Conservation (phyloP, 1,284 basidiomycete genomes). For the Leccinum variabile region DNA sequence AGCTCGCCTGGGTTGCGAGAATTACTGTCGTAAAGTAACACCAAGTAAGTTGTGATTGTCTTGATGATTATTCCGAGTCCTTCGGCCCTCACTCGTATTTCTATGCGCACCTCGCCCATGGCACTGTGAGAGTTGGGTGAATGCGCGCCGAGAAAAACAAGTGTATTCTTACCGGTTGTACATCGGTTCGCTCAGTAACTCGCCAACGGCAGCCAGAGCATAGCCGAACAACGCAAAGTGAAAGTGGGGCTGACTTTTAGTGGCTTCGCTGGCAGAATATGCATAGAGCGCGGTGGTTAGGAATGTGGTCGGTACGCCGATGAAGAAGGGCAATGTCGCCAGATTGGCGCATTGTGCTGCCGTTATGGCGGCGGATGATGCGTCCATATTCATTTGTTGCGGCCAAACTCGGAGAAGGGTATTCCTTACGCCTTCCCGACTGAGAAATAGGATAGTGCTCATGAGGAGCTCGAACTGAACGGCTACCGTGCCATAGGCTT, state of each 20-base stretch:
- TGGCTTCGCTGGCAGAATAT: slow-evolving; percentile 47
- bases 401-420: slow-evolving; percentile 62
- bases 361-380: slow-evolving; percentile 14
- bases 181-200: slow-evolving; percentile 81
- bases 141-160: slow-evolving; percentile 2
- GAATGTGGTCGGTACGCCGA: slow-evolving; percentile 53
- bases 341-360: slow-evolving; percentile 44
- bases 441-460: slow-evolving; percentile 89
- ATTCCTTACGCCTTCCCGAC: slow-evolving; percentile 88
- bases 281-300: slow-evolving; percentile 51
- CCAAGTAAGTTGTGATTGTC: slow-evolving; percentile 66
- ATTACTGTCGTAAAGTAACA: slow-evolving; percentile 52
- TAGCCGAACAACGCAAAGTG: slow-evolving; percentile 65
- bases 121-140: slow-evolving; percentile 43
- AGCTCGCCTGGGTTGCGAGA: slow-evolving; percentile 38
- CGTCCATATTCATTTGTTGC: slow-evolving; percentile 16
- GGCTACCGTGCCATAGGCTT: slow-evolving; percentile 83
- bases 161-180: slow-evolving; percentile 61
- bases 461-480: slow-evolving; percentile 87
- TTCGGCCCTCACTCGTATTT: slow-evolving; percentile 77
- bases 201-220: slow-evolving; percentile 68
- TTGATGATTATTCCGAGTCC: slow-evolving; percentile 78
- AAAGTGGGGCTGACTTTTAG: slow-evolving; percentile 66
- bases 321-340: slow-evolving; percentile 55
- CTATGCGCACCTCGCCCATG: slow-evolving; percentile 65